Evolutionary conservation across 495 filamentous ascomycete species (phyloP).

Genomic region (Podospora pseudopauciseta): DNA sequence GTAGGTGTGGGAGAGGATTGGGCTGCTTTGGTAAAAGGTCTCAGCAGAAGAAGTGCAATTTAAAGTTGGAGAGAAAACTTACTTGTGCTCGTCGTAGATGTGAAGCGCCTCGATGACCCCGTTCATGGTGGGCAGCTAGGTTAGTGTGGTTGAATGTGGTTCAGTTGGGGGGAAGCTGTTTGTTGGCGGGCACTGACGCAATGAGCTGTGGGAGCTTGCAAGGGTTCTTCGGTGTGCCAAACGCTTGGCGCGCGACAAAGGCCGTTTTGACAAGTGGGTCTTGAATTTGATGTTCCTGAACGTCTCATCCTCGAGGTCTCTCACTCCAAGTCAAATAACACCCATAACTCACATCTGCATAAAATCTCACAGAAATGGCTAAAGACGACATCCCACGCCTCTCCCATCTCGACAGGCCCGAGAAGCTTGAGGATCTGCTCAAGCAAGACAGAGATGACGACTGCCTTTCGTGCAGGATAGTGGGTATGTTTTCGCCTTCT

Average conservation of each 20-base stretch:
- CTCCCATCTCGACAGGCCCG: slow-evolving; percentile 46
- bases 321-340: background rate
- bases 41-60: background rate
- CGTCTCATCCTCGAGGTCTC: background rate
- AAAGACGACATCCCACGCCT: slow-evolving; percentile 40
- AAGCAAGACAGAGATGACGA: slow-evolving; percentile 64
- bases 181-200: slow-evolving; percentile 28
- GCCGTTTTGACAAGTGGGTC: background rate
- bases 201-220: slow-evolving; percentile 9
- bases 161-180: slow-evolving; percentile 7
- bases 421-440: slow-evolving; percentile 51
- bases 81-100: slow-evolving; percentile 94
- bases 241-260: slow-evolving; percentile 8
- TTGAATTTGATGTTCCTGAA: background rate
- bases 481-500: slow-evolving; percentile 45
- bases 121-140: slow-evolving; percentile 53
- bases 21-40: slow-evolving; percentile 24
- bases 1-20: slow-evolving; percentile 55
- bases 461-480: slow-evolving; percentile 64
- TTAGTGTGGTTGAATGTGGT: background rate
- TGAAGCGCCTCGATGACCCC: slow-evolving; percentile 91
- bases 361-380: slow-evolving; percentile 32
- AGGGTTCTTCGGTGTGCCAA: background rate
- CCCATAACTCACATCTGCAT: too few relatives aligned
- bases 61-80: slow-evolving; percentile 18